Percentiles rank a stretch among this genome's conserved stretches.
Conservation (phyloP, 169 alveolate genomes). For the Babesia sp. region DNA sequence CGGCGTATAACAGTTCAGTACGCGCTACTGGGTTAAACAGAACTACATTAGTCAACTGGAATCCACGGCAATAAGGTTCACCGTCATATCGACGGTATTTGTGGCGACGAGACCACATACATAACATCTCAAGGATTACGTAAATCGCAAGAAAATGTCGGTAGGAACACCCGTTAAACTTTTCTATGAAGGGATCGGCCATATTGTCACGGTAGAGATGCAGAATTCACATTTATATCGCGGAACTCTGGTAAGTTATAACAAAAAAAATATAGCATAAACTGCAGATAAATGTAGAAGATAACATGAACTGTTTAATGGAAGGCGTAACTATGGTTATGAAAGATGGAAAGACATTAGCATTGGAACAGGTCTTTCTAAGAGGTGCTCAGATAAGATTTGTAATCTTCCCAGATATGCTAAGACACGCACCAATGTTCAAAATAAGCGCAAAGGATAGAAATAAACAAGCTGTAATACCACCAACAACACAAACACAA, state of each 20-base stretch:
- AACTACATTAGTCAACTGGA: too few species aligned
- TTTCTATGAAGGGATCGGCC: constrained; percentile 97
- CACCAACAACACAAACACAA: constrained; percentile 33
- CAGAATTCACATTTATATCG: constrained; percentile 93
- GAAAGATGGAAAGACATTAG: constrained; percentile 93
- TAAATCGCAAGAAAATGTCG: constrained; percentile 85
- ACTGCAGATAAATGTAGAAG: constrained; percentile 85
- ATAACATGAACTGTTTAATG: constrained; percentile 97
- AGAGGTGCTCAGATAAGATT: constrained; percentile 95
- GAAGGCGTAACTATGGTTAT: constrained; percentile 95
- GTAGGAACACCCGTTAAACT: constrained; percentile 97
- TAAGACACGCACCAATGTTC: constrained; percentile 99
- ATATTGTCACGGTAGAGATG: constrained; percentile 96
- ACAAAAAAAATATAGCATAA: constrained; percentile 8
- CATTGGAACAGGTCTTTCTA: constrained; percentile 89
- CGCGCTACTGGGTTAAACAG: too few species aligned
- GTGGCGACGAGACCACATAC: too few species aligned
- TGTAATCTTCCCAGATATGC: constrained; percentile 97
- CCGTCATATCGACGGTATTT: too few species aligned
- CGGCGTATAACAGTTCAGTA: too few species aligned
- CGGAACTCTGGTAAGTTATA: constrained; percentile 92
- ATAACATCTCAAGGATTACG: too few species aligned
- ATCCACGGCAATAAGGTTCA: too few species aligned
- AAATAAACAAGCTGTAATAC: constrained; percentile 51
- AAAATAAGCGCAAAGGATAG: constrained; percentile 77